A percentile compares a stretch with the other conserved stretches of the same genome.
phyloP scores from a whole-genome alignment of 2,329 filamentous ascomycete genomes.

The Sporothrix euskadiensis region DNA sequence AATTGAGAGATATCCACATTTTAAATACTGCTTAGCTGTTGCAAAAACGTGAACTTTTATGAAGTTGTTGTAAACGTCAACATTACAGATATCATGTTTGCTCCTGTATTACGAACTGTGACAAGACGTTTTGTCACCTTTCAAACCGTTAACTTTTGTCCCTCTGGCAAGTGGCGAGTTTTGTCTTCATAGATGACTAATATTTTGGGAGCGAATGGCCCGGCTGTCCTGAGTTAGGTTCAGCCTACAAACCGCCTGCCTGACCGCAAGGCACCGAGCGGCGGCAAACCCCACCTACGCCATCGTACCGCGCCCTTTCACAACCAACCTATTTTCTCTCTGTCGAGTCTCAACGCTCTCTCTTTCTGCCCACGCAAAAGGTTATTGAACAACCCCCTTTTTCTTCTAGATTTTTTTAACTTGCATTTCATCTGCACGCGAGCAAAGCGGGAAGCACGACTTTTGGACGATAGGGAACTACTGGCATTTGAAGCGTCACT shows the following conservation, averaged over 20 bases:
- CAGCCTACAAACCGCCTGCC: background rate
- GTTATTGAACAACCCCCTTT: background rate
- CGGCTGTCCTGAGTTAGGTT: background rate
- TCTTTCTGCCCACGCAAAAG: background rate
- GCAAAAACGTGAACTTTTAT: background rate
- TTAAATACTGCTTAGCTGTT: background rate
- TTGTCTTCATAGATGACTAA: background rate
- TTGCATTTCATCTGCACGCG: background rate
- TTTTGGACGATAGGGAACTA: background rate
- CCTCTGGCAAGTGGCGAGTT: conserved; percentile 16
- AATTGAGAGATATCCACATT: conserved; percentile 27
- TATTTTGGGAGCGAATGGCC: background rate
- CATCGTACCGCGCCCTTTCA: conserved; percentile 15
- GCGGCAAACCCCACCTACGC: conserved; percentile 24
- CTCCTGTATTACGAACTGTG: background rate
- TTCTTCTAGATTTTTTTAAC: too few relatives aligned
- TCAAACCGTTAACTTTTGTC: background rate
- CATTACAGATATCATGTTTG: background rate
- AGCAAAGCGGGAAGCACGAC: background rate
- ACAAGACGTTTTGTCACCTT: background rate
- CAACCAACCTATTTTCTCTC: background rate
- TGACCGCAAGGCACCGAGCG: conserved; percentile 19
- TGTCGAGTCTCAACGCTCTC: background rate
- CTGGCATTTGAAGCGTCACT: background rate
- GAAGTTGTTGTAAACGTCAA: background rate